Conservation (phyloP, 768 basidiomycete species). For the Termitomyces sp. region DNA sequence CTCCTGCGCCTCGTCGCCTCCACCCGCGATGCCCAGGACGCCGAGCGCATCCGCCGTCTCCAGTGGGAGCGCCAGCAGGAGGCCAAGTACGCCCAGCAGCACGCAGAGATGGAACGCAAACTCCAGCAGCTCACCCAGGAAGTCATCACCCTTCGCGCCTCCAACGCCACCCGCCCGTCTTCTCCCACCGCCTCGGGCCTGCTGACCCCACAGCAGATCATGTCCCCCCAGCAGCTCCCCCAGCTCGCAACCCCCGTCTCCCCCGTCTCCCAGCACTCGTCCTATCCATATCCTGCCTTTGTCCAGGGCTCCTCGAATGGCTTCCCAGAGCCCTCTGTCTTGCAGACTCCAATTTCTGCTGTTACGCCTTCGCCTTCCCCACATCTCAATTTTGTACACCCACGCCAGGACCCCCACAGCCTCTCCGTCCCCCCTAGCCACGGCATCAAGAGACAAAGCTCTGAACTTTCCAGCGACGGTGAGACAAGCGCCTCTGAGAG, state of each 20-base stretch:
- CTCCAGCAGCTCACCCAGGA: constrained; percentile 52
- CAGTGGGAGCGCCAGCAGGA: constrained; percentile 73
- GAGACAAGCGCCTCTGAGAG: constrained; percentile 29
- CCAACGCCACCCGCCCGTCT: too few relatives aligned
- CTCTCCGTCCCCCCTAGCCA: too few relatives aligned
- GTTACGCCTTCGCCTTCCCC: constrained; percentile 28
- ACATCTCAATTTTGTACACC: constrained; percentile 13
- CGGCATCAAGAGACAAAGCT: constrained; percentile 23
- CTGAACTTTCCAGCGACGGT: constrained; percentile 29
- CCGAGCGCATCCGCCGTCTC: constrained; percentile 50
- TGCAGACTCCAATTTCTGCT: constrained; percentile 2
- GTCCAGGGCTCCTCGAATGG: constrained; percentile 27
- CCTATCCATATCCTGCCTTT: constrained; percentile 25
- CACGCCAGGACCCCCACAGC: neutral
- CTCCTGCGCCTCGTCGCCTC: constrained; percentile 52
- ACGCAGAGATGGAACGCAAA: constrained; percentile 54
- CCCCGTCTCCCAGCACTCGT: constrained; percentile 26
- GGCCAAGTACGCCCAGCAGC: constrained; percentile 43
- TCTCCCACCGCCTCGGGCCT: too few relatives aligned
- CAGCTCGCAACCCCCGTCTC: constrained; percentile 31
- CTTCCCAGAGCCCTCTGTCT: too few relatives aligned
- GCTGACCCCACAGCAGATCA: too few relatives aligned
- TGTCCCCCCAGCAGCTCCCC: too few relatives aligned
- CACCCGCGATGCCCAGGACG: constrained; percentile 54
- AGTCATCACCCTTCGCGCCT: constrained; percentile 34